Conservation (phyloP, 176 grass and related monocot genomes). For the Lolium rigidum region DNA sequence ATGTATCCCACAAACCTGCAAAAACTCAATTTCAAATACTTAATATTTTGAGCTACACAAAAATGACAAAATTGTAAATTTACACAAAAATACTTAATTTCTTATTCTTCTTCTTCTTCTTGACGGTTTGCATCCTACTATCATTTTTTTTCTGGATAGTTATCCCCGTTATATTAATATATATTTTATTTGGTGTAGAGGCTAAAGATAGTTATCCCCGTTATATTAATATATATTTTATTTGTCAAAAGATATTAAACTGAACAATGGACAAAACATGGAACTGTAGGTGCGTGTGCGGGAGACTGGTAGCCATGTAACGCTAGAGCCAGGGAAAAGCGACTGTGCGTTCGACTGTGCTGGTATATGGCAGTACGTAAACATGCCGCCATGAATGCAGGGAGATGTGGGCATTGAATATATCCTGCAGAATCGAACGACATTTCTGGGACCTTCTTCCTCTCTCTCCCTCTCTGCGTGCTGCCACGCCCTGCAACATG, state of each 20-base stretch:
- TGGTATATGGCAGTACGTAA: slow-evolving; percentile 2
- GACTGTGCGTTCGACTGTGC: slow-evolving; percentile 35
- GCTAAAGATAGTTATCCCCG: no score
- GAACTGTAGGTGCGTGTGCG: slow-evolving; percentile 34
- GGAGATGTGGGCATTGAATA: slow-evolving; percentile 45
- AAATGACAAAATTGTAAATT: no score
- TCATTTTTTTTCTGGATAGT: no score
- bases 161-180: no score
- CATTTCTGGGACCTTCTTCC: slow-evolving; percentile 52
- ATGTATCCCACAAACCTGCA: no score
- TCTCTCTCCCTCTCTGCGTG: slow-evolving; percentile 19
- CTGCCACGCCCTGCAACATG: slow-evolving; percentile 55
- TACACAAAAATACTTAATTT: no score
- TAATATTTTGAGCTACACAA: no score
- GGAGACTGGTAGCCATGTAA: background rate
- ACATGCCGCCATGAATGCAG: slow-evolving; percentile 41
- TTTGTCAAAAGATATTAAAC: background rate
- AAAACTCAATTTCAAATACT: no score
- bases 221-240: no score
- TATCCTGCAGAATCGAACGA: slow-evolving; percentile 61
- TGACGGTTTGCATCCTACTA: no score
- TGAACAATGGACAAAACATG: background rate
- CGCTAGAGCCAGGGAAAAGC: slow-evolving; percentile 20
- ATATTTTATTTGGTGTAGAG: no score
- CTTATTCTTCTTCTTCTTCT: no score